Conservation (phyloP, 306 rosid species). For the Corylus avellana region DNA sequence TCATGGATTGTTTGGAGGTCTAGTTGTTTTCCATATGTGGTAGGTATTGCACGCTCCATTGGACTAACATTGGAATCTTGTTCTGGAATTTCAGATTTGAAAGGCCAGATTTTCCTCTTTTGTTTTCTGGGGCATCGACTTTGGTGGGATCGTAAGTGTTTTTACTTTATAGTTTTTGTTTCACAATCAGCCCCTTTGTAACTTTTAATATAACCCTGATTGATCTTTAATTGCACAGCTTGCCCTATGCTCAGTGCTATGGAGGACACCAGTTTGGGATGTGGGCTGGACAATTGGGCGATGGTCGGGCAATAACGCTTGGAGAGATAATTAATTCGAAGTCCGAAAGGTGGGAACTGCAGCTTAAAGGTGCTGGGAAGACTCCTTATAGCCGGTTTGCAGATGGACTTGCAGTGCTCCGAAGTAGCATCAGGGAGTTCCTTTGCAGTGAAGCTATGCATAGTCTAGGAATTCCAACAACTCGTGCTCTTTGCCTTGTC, state of each 20-base stretch:
- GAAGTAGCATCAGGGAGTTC: constrained; percentile 97
- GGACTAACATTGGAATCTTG: constrained; percentile 33
- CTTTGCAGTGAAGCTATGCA: constrained; percentile 99
- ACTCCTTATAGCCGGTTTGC: constrained; percentile 98
- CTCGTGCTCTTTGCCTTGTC: constrained; percentile 91
- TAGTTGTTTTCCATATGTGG: background rate
- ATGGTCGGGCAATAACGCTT: constrained; percentile 94
- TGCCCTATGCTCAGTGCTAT: constrained; percentile 95
- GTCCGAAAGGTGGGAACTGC: constrained; percentile 93
- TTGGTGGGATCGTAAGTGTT: constrained; percentile 83
- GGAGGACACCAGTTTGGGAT: constrained; percentile 98
- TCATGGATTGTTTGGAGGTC: background rate
- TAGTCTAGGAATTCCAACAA: constrained; percentile 91
- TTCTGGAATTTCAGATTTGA: constrained; percentile 67
- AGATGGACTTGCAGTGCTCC: constrained; percentile 95
- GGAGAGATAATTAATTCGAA: constrained; percentile 85
- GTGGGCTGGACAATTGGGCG: constrained; percentile 99
- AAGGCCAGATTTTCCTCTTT: constrained; percentile 80
- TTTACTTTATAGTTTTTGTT: constrained; percentile 14
- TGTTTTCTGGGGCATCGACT: constrained; percentile 81
- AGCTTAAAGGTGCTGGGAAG: constrained; percentile 97
- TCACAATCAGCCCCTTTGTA: background rate
- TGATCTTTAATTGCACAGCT: constrained; percentile 45
- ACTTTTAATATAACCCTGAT: constrained; percentile 22
- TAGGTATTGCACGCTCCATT: constrained; percentile 5